Evolutionary conservation across 768 basidiomycete genomes (phyloP), one percentile per base, ranked within the genome.

Genomic region (Rhodotorula graminis): DNA sequence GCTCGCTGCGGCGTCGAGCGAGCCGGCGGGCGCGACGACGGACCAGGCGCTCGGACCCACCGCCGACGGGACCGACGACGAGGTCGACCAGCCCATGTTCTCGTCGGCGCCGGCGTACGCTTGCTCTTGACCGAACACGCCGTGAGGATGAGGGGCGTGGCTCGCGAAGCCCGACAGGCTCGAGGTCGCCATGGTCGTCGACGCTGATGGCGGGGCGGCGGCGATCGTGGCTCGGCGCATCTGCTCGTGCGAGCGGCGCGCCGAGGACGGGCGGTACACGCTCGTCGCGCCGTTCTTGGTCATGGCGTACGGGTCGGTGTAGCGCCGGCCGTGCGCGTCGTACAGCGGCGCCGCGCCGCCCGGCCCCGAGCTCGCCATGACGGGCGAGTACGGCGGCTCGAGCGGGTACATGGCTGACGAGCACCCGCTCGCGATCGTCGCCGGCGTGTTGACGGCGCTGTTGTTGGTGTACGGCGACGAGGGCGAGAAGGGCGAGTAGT

Each of bases 401-500:
- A 16, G 12, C n/a, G 53, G 27, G 53, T 37, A 15, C 19, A 57
- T 37, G 7, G 33, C 31, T 9, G 55, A 15, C 29, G 55, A 56
- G 29, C 27, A 56, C 33, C 56, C 56, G 14, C 31, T 57, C 18
- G 16, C 56, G 31, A 10, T 31, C 19, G 56, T 57, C 11, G 56
- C 56, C 16, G 56, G 56, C 33, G 56, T 33, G 46, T 37, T 37
- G n/a, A 40, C 1, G 4, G 44, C 6, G 42, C 27, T 47, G 18
- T 29, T n/a, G 18, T 31, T n/a, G 1, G 61, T 10, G 47, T 47
- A 62, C 2, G 61, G 61, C 31, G 61, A 62, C 31, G 29, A 62
- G 60, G 60, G 59, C 42, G 60, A 61, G 61, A 47, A 49, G 6
- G 46, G 33, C 23, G 49, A 52, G 62, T 57, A 57, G 19, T 27